phyloP scores from a whole-genome alignment of 768 basidiomycete genomes.

The Sporobolomyces phaffii region DNA sequence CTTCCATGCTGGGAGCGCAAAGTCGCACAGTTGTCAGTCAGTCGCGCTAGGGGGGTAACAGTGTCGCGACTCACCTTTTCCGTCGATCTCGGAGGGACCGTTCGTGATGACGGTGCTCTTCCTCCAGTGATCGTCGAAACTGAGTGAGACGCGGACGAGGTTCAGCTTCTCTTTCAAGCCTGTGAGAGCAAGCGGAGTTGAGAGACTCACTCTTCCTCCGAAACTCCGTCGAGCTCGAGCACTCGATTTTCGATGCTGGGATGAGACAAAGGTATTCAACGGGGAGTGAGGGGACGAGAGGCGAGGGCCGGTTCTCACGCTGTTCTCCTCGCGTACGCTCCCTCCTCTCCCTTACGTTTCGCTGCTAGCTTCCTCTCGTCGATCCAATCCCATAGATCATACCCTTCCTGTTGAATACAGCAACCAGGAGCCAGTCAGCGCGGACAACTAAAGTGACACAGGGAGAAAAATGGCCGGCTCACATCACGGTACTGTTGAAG shows the following conservation, averaged over 20 bases:
- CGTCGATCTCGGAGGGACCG: neutral
- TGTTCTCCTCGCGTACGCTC: neutral
- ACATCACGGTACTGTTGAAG: neutral
- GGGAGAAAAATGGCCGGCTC: neutral
- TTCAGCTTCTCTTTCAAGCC: neutral
- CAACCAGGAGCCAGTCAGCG: too few species aligned
- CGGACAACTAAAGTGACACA: neutral
- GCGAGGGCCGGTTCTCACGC: constrained; percentile 2
- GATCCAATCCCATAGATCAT: neutral
- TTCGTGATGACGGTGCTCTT: neutral
- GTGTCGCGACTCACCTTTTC: neutral
- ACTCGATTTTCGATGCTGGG: neutral
- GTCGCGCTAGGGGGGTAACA: neutral
- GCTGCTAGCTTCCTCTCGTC: neutral
- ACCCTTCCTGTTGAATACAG: neutral
- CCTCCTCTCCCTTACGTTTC: too few species aligned
- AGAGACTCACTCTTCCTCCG: constrained; percentile 1
- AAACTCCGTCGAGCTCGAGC: neutral
- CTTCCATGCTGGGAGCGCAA: neutral
- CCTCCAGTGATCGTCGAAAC: neutral
- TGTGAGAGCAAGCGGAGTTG: neutral
- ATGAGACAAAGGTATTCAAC: neutral
- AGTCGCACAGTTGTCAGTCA: neutral
- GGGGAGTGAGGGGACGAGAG: neutral
- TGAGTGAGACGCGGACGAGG: neutral